Percentiles rank a stretch among this genome's conserved stretches.
These are phyloP conservation scores for Metrosideros polymorpha DNA, from an alignment of 441 rosid species.

Conservation along the genomic window DNA sequence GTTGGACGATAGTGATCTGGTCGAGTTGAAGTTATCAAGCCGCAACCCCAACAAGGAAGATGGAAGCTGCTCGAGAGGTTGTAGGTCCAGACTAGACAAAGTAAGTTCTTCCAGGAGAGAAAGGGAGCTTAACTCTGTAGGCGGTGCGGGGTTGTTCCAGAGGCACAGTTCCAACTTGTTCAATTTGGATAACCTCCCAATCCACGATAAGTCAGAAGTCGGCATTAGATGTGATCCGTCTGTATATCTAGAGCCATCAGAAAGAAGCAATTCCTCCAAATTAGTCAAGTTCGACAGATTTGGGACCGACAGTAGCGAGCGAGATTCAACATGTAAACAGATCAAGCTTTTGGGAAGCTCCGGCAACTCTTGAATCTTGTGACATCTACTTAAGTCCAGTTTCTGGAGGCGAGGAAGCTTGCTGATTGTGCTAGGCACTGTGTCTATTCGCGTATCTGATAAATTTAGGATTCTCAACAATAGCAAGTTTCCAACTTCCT, in stretches of 20 bases:
- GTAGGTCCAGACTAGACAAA: neutral
- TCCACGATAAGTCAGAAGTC: neutral
- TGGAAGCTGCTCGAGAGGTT: neutral
- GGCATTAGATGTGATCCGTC: neutral
- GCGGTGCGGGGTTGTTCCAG: neutral
- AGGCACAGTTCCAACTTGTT: neutral
- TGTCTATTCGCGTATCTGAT: neutral
- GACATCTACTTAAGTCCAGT: neutral
- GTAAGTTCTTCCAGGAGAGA: neutral
- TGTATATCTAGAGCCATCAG: neutral
- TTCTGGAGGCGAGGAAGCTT: neutral
- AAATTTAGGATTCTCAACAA: neutral
- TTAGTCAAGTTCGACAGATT: neutral
- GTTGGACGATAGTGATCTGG: neutral
- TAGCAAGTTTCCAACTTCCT: neutral
- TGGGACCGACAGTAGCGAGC: neutral
- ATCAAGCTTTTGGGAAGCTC: neutral
- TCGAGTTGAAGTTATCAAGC: neutral
- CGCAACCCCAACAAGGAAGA: neutral
- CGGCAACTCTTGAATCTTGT: neutral
- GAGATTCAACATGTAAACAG: neutral
- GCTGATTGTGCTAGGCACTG: neutral
- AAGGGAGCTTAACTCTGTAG: neutral
- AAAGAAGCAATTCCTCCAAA: neutral
- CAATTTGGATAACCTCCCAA: neutral